Evolutionary conservation across 73 alveolate genomes (phyloP), one percentile per base, ranked within the genome.

Genomic region (Paramecium caudatum): DNA sequence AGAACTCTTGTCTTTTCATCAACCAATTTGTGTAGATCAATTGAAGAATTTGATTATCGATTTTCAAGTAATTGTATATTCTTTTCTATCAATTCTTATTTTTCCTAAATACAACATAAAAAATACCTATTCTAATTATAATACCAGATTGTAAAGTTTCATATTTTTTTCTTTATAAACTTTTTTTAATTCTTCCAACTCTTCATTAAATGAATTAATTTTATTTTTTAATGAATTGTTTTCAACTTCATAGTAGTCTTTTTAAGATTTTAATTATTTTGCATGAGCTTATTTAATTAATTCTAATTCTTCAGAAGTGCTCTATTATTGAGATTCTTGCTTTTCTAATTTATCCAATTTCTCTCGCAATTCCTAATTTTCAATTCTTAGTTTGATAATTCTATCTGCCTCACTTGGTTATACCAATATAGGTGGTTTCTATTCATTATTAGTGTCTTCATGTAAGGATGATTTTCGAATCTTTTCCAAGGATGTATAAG

Each of bases 321-420:
- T 23, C 34, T 68, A 13, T 27, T 68, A 34, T 3, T n/a, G 15
- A 15, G 16, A n/a, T 10, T 74, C 34, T 39, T 74, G n/a, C 21
- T 74, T 74, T 10, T 74, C 43, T 25, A 25, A 33, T 65, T 65
- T 36, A 5, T 74, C 68, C 19, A 74, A 43, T 74, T 74, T 37
- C 21, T 74, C 88, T 21, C 32, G 17, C 13, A 74, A 45, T 45
- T 74, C 88, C 43, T 74, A 74, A 39, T 74, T 74, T 27, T 74
- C 88, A 1, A 74, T 74, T 74, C 88, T 74, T 8, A 74, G 55
- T 74, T 74, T 74, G 1, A 74, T 21, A 2, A 74, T 74, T 74
- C 88, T 74, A 39, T 74, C 88, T 19, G 88, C 47, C n/a, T 74
- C 88, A 27, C 55, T 37, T 41, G 68, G 88, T 21, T 74, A 74